Evolutionary conservation across 257 asterid species (phyloP), one percentile per base, ranked within the genome.

Genomic region (Solanum sparsipilum): DNA sequence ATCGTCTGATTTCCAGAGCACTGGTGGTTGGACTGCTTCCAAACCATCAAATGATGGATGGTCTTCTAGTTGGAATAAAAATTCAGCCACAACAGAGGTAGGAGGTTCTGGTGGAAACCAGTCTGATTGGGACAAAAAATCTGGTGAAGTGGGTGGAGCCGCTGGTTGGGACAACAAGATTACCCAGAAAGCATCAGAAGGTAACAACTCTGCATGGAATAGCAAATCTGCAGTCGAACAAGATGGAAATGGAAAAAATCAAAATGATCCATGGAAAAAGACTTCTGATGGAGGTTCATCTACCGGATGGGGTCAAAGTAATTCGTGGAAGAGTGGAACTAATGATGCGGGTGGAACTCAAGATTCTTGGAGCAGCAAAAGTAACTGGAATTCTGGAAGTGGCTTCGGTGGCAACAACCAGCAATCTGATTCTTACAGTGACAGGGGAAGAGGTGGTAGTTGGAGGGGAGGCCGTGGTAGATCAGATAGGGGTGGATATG

Each of bases 251-350:
- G 85, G 70, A 52, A 88, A 83, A 29, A 88, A 84, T 67, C 75
- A 31, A 38, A 86, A 85, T 86, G 87, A 56, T 87, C 18, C 85
- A 74, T 91, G 93, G 93, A 56, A 88, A 29, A 92, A 89, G 48
- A 86, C 87, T 86, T 87, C 58, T 20, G 93, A 90, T 83, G 94
- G 93, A 39, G 93, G 93, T 76, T 88, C 94, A 71, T 89, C 95
- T 67, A 70, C 91, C 44, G 98, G 96, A 87, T 94, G 98, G 98
- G 96, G 96, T 88, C 94, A 94, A 89, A 87, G 95, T 83, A 95
- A 92, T 86, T 93, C 96, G 95, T 84, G 87, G 74, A 92, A 92
- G 86, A 79, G 89, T 85, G 91, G 92, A 85, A 41, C 90, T 32
- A 87, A 76, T 88, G 91, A 91, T 87, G 81, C 90, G 29, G 94